These are phyloP conservation scores for Penicillium sp. DNA, from an alignment of 2,329 filamentous ascomycete species.

Conservation along the genomic window DNA sequence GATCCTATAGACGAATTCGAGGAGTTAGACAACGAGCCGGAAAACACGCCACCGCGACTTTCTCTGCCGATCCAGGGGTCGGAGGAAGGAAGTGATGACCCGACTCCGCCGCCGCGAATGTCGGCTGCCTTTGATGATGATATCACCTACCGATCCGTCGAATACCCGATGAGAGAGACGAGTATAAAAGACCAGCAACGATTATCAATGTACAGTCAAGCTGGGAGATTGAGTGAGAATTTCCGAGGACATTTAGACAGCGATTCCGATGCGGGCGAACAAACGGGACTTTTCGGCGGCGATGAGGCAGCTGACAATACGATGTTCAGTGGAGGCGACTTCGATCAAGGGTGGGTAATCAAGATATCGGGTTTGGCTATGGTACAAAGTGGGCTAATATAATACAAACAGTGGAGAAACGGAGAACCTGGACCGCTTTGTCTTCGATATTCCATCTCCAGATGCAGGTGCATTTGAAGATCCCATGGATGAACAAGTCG, in stretches of 20 bases:
- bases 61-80: slow-evolving; percentile 49
- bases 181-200: slow-evolving; percentile 38
- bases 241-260: slow-evolving; percentile 48
- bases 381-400: slow-evolving; percentile 19
- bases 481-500: slow-evolving; percentile 31
- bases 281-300: slow-evolving; percentile 39
- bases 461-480: slow-evolving; percentile 26
- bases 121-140: slow-evolving; percentile 46
- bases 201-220: slow-evolving; percentile 45
- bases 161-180: slow-evolving; percentile 44
- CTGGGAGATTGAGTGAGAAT: slow-evolving; percentile 48
- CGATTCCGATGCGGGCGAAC: slow-evolving; percentile 40
- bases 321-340: slow-evolving; percentile 38
- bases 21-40: slow-evolving; percentile 48
- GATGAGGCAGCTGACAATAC: slow-evolving; percentile 37
- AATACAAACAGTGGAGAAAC: slow-evolving; percentile 40
- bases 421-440: slow-evolving; percentile 42
- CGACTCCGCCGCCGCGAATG: slow-evolving; percentile 37
- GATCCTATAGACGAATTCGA: slow-evolving; percentile 41
- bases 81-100: slow-evolving; percentile 46
- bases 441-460: slow-evolving; percentile 42
- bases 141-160: slow-evolving; percentile 42
- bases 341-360: slow-evolving; percentile 38
- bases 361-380: slow-evolving; percentile 9
- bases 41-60: slow-evolving; percentile 41